phyloP scores from a whole-genome alignment of 371 early-diverging fungal genomes.

The Mortierella sp. region DNA sequence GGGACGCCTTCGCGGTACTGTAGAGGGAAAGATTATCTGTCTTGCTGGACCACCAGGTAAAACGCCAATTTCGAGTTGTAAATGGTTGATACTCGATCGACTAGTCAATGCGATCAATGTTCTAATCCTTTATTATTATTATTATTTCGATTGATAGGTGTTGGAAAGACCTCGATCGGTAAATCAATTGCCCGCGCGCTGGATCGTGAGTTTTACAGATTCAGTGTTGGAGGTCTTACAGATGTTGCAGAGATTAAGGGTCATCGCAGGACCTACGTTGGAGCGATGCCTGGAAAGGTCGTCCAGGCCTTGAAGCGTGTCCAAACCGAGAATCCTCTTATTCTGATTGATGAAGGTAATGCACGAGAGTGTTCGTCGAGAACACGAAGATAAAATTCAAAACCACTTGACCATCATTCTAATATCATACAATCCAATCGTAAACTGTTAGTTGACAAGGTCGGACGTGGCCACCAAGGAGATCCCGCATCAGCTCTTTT shows the following conservation, averaged over 20 bases:
- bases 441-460: constrained; percentile 85
- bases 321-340: constrained; percentile 96
- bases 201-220: constrained; percentile 94
- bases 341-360: constrained; percentile 93
- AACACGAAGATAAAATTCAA: neutral
- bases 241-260: constrained; percentile 99
- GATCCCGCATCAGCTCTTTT: constrained; percentile 97
- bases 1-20: constrained; percentile 93
- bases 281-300: constrained; percentile 99
- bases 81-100: neutral
- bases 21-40: constrained; percentile 97
- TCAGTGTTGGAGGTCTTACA: constrained; percentile 96
- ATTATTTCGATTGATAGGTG: constrained; percentile 63
- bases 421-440: neutral
- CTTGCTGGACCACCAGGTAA: constrained; percentile 93
- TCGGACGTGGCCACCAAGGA: constrained; percentile 96
- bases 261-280: constrained; percentile 98
- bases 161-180: constrained; percentile 98
- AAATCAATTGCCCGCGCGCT: constrained; percentile 96
- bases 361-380: neutral
- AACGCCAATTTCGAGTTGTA: too few relatives aligned
- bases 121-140: neutral
- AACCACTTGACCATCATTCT: neutral
- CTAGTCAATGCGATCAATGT: neutral
- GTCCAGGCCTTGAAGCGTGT: constrained; percentile 98